Evolutionary conservation across 768 basidiomycete species (phyloP).

Genomic region (Podaxis mareebaensis): DNA sequence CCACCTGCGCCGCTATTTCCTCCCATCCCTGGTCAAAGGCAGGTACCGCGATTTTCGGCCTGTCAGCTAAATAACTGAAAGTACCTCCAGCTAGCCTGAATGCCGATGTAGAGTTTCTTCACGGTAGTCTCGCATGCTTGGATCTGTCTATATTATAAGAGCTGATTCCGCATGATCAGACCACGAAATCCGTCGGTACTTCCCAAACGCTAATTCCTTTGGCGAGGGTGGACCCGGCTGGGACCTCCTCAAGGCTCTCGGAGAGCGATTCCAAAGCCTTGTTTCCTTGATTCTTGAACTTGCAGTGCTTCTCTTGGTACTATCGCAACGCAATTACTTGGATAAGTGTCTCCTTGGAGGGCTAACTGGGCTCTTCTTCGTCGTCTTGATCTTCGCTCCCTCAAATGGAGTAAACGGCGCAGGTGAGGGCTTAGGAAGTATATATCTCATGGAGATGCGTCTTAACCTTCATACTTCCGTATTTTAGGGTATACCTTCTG

Average conservation of each 20-base stretch:
- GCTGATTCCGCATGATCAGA: neutral
- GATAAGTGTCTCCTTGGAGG: slow-evolving; percentile 22
- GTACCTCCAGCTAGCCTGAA: slow-evolving; percentile 23
- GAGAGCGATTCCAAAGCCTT: slow-evolving; percentile 20
- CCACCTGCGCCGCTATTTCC: slow-evolving; percentile 36
- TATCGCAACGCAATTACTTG: slow-evolving; percentile 17
- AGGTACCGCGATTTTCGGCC: neutral
- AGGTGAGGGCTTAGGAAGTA: slow-evolving; percentile 25
- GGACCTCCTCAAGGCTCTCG: slow-evolving; percentile 28
- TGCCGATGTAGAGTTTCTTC: slow-evolving; percentile 20
- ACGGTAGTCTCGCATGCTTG: slow-evolving; percentile 12
- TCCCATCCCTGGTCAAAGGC: slow-evolving; percentile 42
- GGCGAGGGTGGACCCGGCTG: slow-evolving; percentile 36
- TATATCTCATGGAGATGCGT: neutral
- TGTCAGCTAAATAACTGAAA: slow-evolving; percentile 10
- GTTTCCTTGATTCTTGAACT: slow-evolving; percentile 29
- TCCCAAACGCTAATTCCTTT: slow-evolving; percentile 28
- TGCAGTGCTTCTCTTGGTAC: slow-evolving; percentile 22
- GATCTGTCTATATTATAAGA: neutral
- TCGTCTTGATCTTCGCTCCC: slow-evolving; percentile 34
- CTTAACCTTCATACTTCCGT: neutral
- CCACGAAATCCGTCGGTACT: slow-evolving; percentile 5
- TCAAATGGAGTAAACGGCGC: slow-evolving; percentile 34
- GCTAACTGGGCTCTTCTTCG: slow-evolving; percentile 12
- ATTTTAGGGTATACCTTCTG: slow-evolving; percentile 40